Percentiles rank a stretch among this genome's conserved stretches.
phyloP scores from a whole-genome alignment of 2,329 filamentous ascomycete species.

The Verticillium tricorpus region DNA sequence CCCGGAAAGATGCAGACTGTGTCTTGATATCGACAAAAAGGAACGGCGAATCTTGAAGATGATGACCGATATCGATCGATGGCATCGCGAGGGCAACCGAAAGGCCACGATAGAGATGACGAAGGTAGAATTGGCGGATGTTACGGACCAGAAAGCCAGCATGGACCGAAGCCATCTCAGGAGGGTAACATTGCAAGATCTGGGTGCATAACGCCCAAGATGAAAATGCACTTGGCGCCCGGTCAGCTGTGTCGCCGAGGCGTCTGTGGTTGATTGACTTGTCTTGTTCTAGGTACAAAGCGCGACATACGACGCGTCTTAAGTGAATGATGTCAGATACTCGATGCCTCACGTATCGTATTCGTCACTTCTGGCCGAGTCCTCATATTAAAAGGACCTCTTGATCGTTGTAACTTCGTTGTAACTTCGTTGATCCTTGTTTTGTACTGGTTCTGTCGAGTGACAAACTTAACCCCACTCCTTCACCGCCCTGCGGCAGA shows the following conservation, averaged over 20 bases:
- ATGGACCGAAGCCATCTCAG: constrained; percentile 36
- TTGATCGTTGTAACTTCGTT: too few species aligned
- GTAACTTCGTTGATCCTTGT: background rate
- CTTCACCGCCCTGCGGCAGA: background rate
- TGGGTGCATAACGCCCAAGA: background rate
- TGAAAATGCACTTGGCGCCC: too few species aligned
- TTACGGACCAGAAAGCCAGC: constrained; percentile 54
- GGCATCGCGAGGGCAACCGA: constrained; percentile 71
- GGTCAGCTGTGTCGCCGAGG: too few species aligned
- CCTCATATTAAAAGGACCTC: too few species aligned
- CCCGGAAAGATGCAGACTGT: constrained; percentile 70
- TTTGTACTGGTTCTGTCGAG: background rate
- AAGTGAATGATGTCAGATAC: too few species aligned
- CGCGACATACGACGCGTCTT: too few species aligned
- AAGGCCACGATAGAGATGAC: constrained; percentile 69
- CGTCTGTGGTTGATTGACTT: too few species aligned
- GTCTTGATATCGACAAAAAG: constrained; percentile 87
- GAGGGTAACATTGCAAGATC: constrained; percentile 23
- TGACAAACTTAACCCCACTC: background rate
- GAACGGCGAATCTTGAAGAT: constrained; percentile 70
- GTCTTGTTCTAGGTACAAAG: too few species aligned
- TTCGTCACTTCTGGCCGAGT: too few species aligned
- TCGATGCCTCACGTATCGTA: too few species aligned
- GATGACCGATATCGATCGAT: constrained; percentile 68
- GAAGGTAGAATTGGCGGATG: constrained; percentile 62